Base-by-base conservation (phyloP, 768 basidiomycete species). In the Trametes punicea region DNA sequence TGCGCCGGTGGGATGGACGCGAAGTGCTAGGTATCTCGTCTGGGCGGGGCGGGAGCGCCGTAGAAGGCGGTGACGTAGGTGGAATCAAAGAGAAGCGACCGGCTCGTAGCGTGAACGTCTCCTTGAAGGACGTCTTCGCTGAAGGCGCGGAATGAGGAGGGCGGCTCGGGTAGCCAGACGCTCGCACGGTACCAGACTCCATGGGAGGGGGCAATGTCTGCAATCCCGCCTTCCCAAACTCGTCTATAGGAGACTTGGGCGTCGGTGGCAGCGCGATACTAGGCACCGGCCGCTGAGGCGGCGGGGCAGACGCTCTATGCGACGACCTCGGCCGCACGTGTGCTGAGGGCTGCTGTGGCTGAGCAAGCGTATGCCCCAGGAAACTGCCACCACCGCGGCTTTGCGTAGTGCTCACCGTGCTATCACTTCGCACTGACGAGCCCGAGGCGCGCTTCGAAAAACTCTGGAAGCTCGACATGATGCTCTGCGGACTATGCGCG, bases 201-300 rank as follows among this genome's bases (percentile, higher is more conserved):
- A 65, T 44, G 48, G 57, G 55, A 64, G 71, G 36, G 60, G 73
- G 44, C 2, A 54, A 18, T 27, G 20, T 49, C 29, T 42, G 54
- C 6, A 40, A 45, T 65, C 64, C 61, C n/a, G 16, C 40, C 46
- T 21, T 40, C 25, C 54, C 50, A 29, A 60, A 56, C 62, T 65
- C 34, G 67, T 59, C 58, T 4, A 45, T 15, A 5, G 4, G 18
- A 2, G 53, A 62, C 31, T 60, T 65, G 3, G 88, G 88, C 6
- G 87, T 82, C 45, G 85, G 84, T 13, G 88, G 88, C 15, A 85
- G 80, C 6, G 87, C 85, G 46, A 78, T 78, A 25, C 79, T 85
- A 0, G 90, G 88, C 4, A 85, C 81, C 27, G 89, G 89, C 13
- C 86, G 83, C 26, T 82, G 86, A 16, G 88, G 89, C 3, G 88